These are phyloP conservation scores for Begonia fuchsioides DNA, from an alignment of 306 rosid genomes.

Conservation along the genomic window DNA sequence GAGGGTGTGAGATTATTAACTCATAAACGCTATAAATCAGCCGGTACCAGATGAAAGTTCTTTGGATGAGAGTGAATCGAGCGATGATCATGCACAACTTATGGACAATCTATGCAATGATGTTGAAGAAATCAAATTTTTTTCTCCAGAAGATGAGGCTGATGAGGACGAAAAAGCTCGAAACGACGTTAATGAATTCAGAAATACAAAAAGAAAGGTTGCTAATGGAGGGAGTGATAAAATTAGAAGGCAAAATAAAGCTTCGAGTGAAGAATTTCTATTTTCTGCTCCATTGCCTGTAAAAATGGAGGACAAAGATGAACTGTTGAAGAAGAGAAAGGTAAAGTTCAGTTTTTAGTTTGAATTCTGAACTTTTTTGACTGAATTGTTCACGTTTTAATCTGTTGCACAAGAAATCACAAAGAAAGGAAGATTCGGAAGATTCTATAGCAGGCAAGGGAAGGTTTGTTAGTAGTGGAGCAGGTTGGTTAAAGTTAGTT, in stretches of 20 bases:
- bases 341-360: conserved; percentile 11
- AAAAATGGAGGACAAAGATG: conserved; percentile 66
- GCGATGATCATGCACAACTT: conserved; percentile 45
- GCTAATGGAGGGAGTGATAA: conserved; percentile 15
- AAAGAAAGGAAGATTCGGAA: too few relatives aligned
- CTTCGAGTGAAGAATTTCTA: conserved; percentile 17
- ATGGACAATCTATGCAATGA: conserved; percentile 23
- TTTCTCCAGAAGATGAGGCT: conserved; percentile 36
- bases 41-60: conserved; percentile 22
- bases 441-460: too few relatives aligned
- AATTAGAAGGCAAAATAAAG: conserved; percentile 17
- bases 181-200: conserved; percentile 23
- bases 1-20: conserved; percentile 38
- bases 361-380: neutral
- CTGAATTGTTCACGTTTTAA: too few relatives aligned
- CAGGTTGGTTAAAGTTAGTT: too few relatives aligned
- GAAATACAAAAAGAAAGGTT: conserved; percentile 32
- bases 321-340: conserved; percentile 25
- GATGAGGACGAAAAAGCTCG: conserved; percentile 29
- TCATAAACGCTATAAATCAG: conserved; percentile 22
- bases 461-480: too few relatives aligned
- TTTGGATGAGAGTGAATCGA: conserved; percentile 39
- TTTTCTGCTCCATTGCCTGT: conserved; percentile 71
- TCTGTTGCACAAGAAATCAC: too few relatives aligned
- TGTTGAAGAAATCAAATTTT: conserved; percentile 32